Evolutionary conservation across 2,329 filamentous ascomycete species (phyloP), one percentile per base, ranked within the genome.

Genomic region (Nothopassalora personata): DNA sequence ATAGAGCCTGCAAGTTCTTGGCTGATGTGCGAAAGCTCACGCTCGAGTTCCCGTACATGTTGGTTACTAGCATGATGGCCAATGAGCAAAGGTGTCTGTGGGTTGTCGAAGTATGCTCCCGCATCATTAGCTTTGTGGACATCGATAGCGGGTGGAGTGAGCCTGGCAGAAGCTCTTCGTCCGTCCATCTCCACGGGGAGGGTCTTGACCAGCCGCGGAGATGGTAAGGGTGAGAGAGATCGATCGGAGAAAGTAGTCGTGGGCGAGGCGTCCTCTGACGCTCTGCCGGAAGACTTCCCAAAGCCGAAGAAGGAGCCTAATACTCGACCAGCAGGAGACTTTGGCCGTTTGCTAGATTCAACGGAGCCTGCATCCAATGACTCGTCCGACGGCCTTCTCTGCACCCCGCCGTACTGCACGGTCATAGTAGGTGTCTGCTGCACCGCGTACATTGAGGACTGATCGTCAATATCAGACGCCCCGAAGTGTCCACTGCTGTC

Each of bases 1-100:
- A 99, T 97, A 30, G 94, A 97, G 66, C 86, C 84, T 34, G 94
- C 94, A 73, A 99, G 80, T 80, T 99, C 94, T 60, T 87, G 84
- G 78, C 91, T 96, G 76, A 99, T 93, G 74, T 93, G 89, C 68
- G 90, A 90, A 66, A 99, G 76, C 80, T 99, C 94, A 73, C 91
- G 89, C 79, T 99, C 94, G 79, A 99, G 87, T 73, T 96, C 91
- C 73, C 91, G 86, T 69, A 96, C 83, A 73, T 91, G 81, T 65
- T 81, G 77, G 67, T 74, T 81, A 70, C 69, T 75, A 57, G 70
- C 77, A 68, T 73, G 76, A 23, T 66, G 65, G n/a, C 65, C 67
- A 9, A 72, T 63, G 60, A 74, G 73, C 53, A 75, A 74, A 63
- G 75, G 80, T 63, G 71, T 81, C 56, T 72, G 79, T 64, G 77